Conservation (phyloP, 768 basidiomycete genomes). For the Pleurotus tuoliensis region DNA sequence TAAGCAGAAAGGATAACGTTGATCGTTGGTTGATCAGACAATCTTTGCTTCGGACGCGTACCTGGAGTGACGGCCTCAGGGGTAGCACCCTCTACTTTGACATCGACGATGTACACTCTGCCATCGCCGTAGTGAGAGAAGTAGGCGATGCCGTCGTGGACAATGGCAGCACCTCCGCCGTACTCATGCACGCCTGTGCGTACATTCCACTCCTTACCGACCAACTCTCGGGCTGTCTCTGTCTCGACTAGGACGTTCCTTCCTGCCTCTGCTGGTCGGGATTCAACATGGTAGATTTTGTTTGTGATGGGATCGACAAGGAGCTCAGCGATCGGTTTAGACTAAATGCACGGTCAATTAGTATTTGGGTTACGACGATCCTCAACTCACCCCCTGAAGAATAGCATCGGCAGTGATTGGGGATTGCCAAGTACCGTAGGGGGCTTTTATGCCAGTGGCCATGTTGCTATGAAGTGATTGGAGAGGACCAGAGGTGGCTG, state of each 20-base stretch:
- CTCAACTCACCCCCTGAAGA: constrained; percentile 33
- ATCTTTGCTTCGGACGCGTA: constrained; percentile 19
- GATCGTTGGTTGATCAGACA: not conserved
- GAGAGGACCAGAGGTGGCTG: no score
- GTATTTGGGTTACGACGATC: no score
- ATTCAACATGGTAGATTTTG: constrained; percentile 12
- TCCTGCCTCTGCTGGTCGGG: constrained; percentile 12
- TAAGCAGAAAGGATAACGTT: not conserved
- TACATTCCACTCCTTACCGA: constrained; percentile 50
- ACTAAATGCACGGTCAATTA: constrained; percentile 13
- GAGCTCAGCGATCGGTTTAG: constrained; percentile 11
- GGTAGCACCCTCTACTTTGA: constrained; percentile 2
- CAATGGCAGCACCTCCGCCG: constrained; percentile 60
- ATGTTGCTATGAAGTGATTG: not conserved
- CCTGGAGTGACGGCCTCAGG: constrained; percentile 53
- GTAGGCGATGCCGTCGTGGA: constrained; percentile 45
- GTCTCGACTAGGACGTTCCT: constrained; percentile 43
- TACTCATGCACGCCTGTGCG: constrained; percentile 66
- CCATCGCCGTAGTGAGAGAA: constrained; percentile 57
- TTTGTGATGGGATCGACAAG: constrained; percentile 10
- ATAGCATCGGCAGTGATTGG: constrained; percentile 47
- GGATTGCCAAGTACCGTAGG: constrained; percentile 58
- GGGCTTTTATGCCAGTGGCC: constrained; percentile 23
- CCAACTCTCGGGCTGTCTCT: constrained; percentile 34
- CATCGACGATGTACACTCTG: constrained; percentile 42